Evolutionary conservation across 345 rosid species (phyloP).

Genomic region (Eucalyptus camaldulensis): DNA sequence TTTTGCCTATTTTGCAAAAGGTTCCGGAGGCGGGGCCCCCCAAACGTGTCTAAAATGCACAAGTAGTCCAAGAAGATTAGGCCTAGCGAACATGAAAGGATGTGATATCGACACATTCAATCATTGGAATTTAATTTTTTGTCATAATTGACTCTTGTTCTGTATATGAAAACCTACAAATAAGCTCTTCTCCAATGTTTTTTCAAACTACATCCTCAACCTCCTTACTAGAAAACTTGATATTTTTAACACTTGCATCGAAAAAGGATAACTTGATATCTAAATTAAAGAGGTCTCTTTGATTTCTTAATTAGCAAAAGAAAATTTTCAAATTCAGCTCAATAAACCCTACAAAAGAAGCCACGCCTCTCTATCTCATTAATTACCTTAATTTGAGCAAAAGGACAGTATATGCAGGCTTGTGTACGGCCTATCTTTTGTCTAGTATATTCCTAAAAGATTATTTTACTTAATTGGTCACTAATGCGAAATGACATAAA

Average conservation of each 20-base stretch:
- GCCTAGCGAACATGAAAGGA: neutral
- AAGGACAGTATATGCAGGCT: too few relatives aligned
- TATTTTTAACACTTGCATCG: neutral
- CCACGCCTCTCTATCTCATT: fast-evolving
- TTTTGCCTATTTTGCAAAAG: too few relatives aligned
- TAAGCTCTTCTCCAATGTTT: neutral
- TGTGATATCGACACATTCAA: neutral
- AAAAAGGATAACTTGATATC: neutral
- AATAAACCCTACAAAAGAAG: neutral
- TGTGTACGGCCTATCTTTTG: neutral
- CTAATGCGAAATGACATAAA: fast-evolving
- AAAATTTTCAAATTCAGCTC: neutral
- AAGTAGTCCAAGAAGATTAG: too few relatives aligned
- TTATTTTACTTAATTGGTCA: too few relatives aligned
- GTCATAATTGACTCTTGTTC: neutral
- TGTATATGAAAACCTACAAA: neutral
- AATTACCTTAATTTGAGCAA: neutral
- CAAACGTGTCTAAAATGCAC: too few relatives aligned
- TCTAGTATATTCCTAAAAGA: fast-evolving
- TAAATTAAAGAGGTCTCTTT: neutral
- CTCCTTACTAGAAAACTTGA: conserved; percentile 1
- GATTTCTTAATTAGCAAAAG: neutral
- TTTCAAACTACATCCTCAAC: neutral
- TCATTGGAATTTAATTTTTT: neutral
- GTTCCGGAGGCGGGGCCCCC: too few relatives aligned